Conservation (phyloP, 106 monocot species). For the Dioscorea alata region DNA sequence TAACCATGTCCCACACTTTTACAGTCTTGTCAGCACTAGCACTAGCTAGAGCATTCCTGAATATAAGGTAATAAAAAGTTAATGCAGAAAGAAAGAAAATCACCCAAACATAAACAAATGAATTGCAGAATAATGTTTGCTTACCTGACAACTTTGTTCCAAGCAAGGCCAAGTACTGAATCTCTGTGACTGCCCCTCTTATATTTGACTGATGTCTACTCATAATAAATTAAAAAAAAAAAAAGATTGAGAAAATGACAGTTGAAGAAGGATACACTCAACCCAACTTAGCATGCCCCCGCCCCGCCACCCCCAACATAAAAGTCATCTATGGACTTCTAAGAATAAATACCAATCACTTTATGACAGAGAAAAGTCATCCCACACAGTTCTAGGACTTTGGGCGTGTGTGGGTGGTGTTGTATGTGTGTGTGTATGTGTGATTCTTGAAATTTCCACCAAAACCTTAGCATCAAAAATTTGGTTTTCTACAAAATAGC, state of each 20-base stretch:
- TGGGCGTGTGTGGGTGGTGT: not conserved
- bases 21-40: slow-evolving; percentile 86
- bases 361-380: not conserved
- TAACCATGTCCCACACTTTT: slow-evolving; percentile 82
- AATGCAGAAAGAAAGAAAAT: not conserved
- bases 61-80: slow-evolving; percentile 1
- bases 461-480: not conserved
- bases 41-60: slow-evolving; percentile 95
- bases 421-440: too few species aligned
- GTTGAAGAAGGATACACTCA: not conserved
- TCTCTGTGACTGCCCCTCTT: slow-evolving; percentile 77
- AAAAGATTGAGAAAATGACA: not conserved
- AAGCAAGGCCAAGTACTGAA: slow-evolving; percentile 86
- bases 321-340: not conserved
- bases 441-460: not conserved
- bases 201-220: slow-evolving; percentile 53
- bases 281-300: not conserved
- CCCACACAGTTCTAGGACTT: not conserved
- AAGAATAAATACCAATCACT: not conserved
- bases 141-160: slow-evolving; percentile 93
- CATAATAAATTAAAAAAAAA: not conserved
- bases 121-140: slow-evolving; percentile 5
- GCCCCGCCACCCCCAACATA: too few species aligned
- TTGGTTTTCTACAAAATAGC: not conserved
- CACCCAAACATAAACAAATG: not conserved